Evolutionary conservation across 345 rosid species (phyloP).

Genomic region (Aquilaria yunnanensis): DNA sequence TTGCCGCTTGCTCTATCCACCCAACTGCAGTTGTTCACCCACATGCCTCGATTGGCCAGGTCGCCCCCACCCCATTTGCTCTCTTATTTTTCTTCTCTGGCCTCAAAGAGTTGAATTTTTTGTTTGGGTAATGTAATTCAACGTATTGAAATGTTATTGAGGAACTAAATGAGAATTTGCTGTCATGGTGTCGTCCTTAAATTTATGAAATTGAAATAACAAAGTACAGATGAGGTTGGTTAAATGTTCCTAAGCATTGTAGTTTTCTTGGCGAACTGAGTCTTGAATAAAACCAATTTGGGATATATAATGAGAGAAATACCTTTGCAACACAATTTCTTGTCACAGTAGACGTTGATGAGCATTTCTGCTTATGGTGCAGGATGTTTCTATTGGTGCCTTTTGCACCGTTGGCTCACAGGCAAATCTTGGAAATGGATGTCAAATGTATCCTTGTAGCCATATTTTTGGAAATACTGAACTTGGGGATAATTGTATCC

Average conservation of each 20-base stretch:
- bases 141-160: no score
- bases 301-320: background rate
- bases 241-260: background rate
- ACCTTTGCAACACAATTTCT: background rate
- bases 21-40: slow-evolving; percentile 76
- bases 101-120: background rate
- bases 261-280: background rate
- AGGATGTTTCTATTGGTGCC: slow-evolving; percentile 85
- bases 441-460: slow-evolving; percentile 66
- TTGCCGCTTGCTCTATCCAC: slow-evolving; percentile 40
- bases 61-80: slow-evolving; percentile 9
- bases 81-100: background rate
- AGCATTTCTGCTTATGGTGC: slow-evolving; percentile 1
- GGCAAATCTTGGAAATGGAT: slow-evolving; percentile 67
- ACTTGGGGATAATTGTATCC: slow-evolving; percentile 62
- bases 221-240: no score
- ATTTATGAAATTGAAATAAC: no score
- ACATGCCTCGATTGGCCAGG: slow-evolving; percentile 69
- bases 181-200: no score
- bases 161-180: no score
- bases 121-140: background rate
- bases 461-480: slow-evolving; percentile 77
- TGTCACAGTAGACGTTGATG: background rate
- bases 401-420: slow-evolving; percentile 81
- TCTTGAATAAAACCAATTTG: background rate